Conservation (phyloP, 129 eudicot species). For the Centaurea solstitialis region DNA sequence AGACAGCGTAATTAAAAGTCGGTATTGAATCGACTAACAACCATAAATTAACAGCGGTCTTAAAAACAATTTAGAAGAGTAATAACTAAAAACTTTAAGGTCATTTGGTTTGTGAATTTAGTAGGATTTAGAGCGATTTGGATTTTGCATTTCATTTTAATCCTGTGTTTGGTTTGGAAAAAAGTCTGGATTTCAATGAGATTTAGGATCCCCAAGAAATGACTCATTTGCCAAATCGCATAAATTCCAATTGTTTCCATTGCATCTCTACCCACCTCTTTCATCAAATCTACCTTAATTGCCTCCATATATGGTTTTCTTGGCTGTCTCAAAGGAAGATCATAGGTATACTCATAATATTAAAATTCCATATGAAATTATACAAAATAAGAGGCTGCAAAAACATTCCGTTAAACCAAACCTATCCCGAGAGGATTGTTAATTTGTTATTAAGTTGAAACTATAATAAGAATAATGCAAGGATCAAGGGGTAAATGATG, state of each 20-base stretch:
- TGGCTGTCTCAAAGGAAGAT: background rate
- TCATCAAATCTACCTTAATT: background rate
- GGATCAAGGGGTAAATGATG: too few relatives aligned
- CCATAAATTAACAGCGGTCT: too few relatives aligned
- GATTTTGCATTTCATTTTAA: background rate
- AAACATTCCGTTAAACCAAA: background rate
- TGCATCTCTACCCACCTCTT: background rate
- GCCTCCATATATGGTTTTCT: background rate
- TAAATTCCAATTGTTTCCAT: background rate
- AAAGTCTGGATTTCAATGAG: background rate
- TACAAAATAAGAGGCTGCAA: too few relatives aligned
- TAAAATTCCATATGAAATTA: background rate
- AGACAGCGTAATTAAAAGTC: background rate
- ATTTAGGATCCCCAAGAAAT: background rate
- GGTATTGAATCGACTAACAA: background rate
- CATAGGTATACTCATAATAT: too few relatives aligned
- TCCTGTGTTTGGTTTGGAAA: background rate
- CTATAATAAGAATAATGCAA: too few relatives aligned
- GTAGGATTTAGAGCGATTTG: background rate
- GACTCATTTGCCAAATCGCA: background rate
- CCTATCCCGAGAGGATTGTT: background rate
- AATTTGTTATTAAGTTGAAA: too few relatives aligned
- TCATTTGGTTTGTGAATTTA: background rate
- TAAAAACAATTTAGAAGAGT: background rate
- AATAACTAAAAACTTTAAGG: background rate